Evolutionary conservation across 2,329 filamentous ascomycete species (phyloP).

Genomic region (Sclerotinia borealis): DNA sequence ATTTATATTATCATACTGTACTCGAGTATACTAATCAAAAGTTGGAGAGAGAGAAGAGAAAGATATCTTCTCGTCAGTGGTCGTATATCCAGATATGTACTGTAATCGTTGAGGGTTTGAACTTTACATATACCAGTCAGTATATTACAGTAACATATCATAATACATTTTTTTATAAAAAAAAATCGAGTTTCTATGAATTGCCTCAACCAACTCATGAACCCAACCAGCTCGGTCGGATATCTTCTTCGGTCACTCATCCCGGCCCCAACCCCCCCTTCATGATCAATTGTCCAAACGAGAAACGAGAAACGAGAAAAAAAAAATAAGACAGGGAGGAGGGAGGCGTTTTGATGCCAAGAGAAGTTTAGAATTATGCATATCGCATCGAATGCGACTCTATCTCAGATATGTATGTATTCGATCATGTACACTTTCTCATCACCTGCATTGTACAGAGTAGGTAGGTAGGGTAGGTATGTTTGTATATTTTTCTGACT

Average conservation of each 20-base stretch:
- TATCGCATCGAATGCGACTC: not conserved
- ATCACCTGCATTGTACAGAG: not conserved
- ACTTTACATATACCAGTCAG: not conserved
- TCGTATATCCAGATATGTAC: not conserved
- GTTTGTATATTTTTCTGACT: not conserved
- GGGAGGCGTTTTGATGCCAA: not conserved
- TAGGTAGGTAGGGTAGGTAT: not conserved
- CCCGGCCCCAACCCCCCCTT: not conserved
- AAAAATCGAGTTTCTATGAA: too few relatives aligned
- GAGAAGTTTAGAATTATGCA: conserved; percentile 1
- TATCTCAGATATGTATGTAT: not conserved
- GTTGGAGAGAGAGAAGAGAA: not conserved
- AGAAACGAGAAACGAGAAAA: not conserved
- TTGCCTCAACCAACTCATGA: conserved; percentile 4
- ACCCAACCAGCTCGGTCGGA: not conserved
- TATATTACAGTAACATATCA: too few relatives aligned
- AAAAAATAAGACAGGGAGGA: not conserved
- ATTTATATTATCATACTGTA: conserved; percentile 1
- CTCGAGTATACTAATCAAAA: not conserved
- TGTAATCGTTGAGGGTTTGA: not conserved
- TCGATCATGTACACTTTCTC: not conserved
- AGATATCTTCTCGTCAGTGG: not conserved
- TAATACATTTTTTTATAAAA: too few relatives aligned
- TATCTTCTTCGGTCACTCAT: too few relatives aligned
- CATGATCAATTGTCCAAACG: not conserved